Evolutionary conservation across 2,329 filamentous ascomycete species (phyloP), one percentile per base, ranked within the genome.

Genomic region (Hortaea werneckii): DNA sequence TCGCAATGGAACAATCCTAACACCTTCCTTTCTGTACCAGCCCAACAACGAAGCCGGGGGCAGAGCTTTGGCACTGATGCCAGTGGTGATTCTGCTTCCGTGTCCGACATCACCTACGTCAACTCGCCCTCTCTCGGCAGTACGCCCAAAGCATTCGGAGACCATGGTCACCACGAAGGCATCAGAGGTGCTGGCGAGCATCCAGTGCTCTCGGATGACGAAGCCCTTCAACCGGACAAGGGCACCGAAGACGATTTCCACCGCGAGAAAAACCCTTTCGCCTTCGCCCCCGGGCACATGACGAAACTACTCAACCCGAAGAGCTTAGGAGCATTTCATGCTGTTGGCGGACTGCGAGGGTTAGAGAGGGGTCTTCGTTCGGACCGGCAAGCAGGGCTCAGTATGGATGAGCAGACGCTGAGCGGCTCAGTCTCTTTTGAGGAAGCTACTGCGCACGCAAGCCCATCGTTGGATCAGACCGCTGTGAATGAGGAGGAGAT

Each of bases 281-380:
- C 87, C 11, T 95, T 87, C 61, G 79, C 81, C 1, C 82, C 82
- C 8, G 88, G 89, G 10, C 82, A 94, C 59, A 73, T 95, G 51
- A 83, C 81, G 51, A 90, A 90, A 66, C 68, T 92, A 5, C 71
- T 88, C 43, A 89, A 89, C 52, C 85, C 86, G 0, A 92, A 92
- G 66, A 88, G 76, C 55, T 70, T 85, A 49, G 72, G 77, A 27
- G 85, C 85, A 4, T 87, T 89, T 50, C 79, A 83, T 54, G 83
- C 83, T 5, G 65, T 92, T 2, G 86, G 86, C 45, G 86, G 86
- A 41, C 62, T 90, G 5, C 69, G 67, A 6, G 86, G 86, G 2
- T 61, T 92, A 13, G 84, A 87, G 58, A 86, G 81, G 58, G 86
- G 86, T 1, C 62, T 92, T 7, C 73, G 80, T 47, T 82, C 83